These are phyloP conservation scores for Hymenoscyphus scutula DNA, from an alignment of 2,329 filamentous ascomycete genomes.

Conservation along the genomic window DNA sequence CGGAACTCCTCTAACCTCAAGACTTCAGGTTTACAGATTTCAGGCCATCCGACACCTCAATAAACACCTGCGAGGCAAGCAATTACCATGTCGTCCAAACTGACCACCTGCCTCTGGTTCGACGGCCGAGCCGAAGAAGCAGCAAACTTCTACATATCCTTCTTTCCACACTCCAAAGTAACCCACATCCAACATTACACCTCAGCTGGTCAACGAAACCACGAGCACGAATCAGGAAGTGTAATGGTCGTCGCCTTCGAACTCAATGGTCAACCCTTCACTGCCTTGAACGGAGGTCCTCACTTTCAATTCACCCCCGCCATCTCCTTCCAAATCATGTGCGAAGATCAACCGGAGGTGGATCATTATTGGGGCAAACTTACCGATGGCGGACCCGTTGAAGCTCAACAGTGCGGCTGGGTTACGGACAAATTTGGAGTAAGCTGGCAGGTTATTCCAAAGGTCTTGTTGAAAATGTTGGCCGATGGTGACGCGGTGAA, in stretches of 20 bases:
- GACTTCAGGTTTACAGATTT: too few relatives aligned
- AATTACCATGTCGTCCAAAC: conserved; percentile 2
- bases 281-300: conserved; percentile 45
- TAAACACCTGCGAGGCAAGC: not conserved
- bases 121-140: conserved; percentile 43
- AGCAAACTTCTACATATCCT: conserved; percentile 42
- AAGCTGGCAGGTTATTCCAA: conserved; percentile 47
- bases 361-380: conserved; percentile 48
- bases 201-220: conserved; percentile 26
- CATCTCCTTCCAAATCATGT: conserved; percentile 45
- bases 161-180: conserved; percentile 43
- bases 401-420: conserved; percentile 45
- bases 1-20: too few relatives aligned
- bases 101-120: conserved; percentile 42
- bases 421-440: conserved; percentile 46
- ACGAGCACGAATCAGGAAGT: not conserved
- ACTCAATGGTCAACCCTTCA: conserved; percentile 37
- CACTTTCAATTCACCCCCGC: conserved; percentile 42
- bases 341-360: conserved; percentile 46
- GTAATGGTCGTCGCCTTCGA: not conserved
- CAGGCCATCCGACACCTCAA: not conserved
- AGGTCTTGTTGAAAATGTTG: conserved; percentile 36
- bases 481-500: conserved; percentile 36
- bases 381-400: conserved; percentile 40
- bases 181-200: conserved; percentile 30